These are phyloP conservation scores for Neurospora terricola DNA, from an alignment of 495 filamentous ascomycete genomes.

Conservation along the genomic window DNA sequence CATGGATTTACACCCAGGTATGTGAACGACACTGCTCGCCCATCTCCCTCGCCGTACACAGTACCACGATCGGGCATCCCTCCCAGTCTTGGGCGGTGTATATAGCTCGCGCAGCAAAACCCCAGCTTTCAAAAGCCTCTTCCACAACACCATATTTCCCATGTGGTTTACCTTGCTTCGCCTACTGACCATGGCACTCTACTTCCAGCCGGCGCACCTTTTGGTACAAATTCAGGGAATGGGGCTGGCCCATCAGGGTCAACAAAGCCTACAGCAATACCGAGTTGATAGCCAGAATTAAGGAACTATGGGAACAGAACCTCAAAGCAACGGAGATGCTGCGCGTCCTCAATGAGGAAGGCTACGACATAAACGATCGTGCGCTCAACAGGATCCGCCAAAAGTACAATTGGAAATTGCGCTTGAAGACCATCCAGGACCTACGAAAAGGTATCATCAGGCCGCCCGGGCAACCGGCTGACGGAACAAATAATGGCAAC, in stretches of 20 bases:
- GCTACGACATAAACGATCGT: constrained; percentile 59
- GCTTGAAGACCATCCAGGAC: constrained; percentile 53
- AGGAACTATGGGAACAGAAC: constrained; percentile 69
- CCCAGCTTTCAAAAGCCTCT: background rate
- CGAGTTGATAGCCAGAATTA: constrained; percentile 53
- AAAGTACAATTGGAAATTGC: constrained; percentile 20
- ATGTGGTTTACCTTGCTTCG: background rate
- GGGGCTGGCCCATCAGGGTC: constrained; percentile 67
- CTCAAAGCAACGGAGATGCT: constrained; percentile 63
- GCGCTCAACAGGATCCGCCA: constrained; percentile 34
- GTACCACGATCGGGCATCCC: constrained; percentile 8
- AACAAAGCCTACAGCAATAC: constrained; percentile 59
- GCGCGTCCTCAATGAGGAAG: constrained; percentile 54
- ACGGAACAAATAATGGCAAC: constrained; percentile 23
- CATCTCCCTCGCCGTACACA: constrained; percentile 6
- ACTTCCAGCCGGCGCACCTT: constrained; percentile 56
- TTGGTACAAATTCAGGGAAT: constrained; percentile 64
- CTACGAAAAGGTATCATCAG: constrained; percentile 48
- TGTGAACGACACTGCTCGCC: constrained; percentile 1
- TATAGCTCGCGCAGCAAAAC: background rate
- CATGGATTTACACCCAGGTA: constrained; percentile 61
- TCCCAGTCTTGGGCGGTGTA: background rate
- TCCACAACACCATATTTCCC: constrained; percentile 1
- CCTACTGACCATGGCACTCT: constrained; percentile 7
- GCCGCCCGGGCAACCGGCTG: constrained; percentile 22